Base-by-base conservation (phyloP, 345 rosid genomes). In the Eucalyptus pumila region DNA sequence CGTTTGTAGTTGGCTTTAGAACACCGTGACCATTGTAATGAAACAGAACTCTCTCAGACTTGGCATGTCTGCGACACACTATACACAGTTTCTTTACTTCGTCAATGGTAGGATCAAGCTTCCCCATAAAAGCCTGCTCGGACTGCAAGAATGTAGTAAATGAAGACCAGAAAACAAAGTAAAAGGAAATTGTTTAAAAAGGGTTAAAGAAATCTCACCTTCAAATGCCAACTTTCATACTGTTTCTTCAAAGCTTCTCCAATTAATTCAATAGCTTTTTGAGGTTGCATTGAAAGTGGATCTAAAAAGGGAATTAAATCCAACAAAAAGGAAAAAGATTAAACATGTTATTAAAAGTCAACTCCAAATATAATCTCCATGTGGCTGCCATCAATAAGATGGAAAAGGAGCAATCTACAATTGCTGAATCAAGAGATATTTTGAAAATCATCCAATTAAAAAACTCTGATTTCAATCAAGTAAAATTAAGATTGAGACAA, bases 21-120 rank as follows among this genome's bases (percentile, higher is more conserved):
- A 98, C 99, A 88, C 99, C 99, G 80, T 98, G 99, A 87, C 99
- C 99, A 92, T 98, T 98, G 91, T 98, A 98, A 91, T 98, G 99
- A 91, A 98, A 98, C 47, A 98, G 92, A 88, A 97, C 99, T 92
- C 99, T 94, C 94, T 98, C 99, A 24, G 97, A 94, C 91, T 96
- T 98, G 37, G 98, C 99, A 94, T 94, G 90, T 94, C 90, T 95
- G 86, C 99, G 97, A 92, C 98, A 98, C 52, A 95, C 90, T 92
- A 92, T 93, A 90, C 99, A 98, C 91, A 97, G 96, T 92, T 97
- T 98, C 95, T 93, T 96, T 92, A 98, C 98, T 87, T 96, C 99
- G 48, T 97, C 99, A 16, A 95, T 91, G 6, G 99, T 97, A 51
- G 99, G 99, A 94, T 98, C 99, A 90, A 96, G 95, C 45, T 96